Conservation (phyloP, 371 early-diverging fungal species). For the Sporodiniella umbellata region DNA sequence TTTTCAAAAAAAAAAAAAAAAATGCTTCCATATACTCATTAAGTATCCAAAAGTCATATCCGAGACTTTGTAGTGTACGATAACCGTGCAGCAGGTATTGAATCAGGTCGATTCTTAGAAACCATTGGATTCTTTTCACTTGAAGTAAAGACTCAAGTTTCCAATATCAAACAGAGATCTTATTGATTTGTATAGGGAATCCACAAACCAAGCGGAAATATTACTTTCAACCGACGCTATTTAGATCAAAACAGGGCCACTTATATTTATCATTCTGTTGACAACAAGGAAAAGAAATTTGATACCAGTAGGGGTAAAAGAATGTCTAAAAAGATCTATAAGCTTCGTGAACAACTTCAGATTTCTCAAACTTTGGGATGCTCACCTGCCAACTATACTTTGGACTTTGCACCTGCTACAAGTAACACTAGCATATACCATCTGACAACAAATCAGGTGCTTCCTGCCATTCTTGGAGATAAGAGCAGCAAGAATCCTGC, state of each 20-base stretch:
- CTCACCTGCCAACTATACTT: conserved; percentile 52
- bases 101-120: conserved; percentile 58
- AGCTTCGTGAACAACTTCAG: conserved; percentile 30
- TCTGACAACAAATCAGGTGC: conserved; percentile 41
- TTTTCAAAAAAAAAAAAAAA: not conserved
- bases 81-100: conserved; percentile 50
- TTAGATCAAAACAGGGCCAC: conserved; percentile 57
- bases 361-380: conserved; percentile 41
- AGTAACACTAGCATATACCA: conserved; percentile 39
- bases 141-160: no score
- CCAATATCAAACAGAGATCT: not conserved
- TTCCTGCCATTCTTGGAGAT: conserved; percentile 35
- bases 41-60: conserved; percentile 28
- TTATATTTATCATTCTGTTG: conserved; percentile 50
- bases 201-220: conserved; percentile 17
- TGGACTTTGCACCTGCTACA: conserved; percentile 36
- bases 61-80: conserved; percentile 56
- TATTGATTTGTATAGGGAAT: conserved; percentile 12
- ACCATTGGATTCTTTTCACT: conserved; percentile 35
- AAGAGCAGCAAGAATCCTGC: conserved; percentile 36
- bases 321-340: conserved; percentile 39
- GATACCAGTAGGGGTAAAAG: conserved; percentile 43
- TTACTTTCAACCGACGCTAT: conserved; percentile 57
- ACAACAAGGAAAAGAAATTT: conserved; percentile 19
- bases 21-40: not conserved